phyloP scores from a whole-genome alignment of 371 early-diverging fungal genomes.

The Mucor racemosus region DNA sequence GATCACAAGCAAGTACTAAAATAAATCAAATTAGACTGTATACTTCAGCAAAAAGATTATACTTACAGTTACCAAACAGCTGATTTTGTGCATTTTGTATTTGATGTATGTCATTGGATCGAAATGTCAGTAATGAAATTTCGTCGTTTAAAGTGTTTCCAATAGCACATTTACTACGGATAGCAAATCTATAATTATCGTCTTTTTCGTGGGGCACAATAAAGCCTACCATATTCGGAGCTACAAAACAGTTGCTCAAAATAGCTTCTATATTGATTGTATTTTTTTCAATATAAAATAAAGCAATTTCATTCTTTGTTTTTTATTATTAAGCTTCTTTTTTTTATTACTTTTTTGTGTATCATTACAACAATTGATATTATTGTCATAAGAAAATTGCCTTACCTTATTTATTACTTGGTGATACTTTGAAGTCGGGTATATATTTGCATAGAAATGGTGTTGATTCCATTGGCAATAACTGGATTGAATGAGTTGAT shows the following conservation, averaged over 20 bases:
- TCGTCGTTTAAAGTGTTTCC: conserved; percentile 23
- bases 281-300: conserved; percentile 24
- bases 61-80: conserved; percentile 30
- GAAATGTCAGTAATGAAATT: conserved; percentile 20
- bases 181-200: conserved; percentile 22
- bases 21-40: neutral
- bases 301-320: conserved; percentile 25
- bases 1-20: conserved; percentile 22
- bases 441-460: conserved; percentile 27
- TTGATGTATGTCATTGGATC: conserved; percentile 7
- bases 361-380: neutral
- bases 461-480: conserved; percentile 29
- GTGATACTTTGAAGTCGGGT: conserved; percentile 20
- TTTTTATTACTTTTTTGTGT: neutral
- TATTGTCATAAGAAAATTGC: neutral
- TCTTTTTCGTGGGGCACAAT: conserved; percentile 25
- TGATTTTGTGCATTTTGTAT: conserved; percentile 22
- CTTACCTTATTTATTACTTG: conserved; percentile 24
- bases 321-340: conserved; percentile 4
- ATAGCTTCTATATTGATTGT: conserved; percentile 18
- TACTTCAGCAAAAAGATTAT: neutral
- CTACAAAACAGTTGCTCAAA: conserved; percentile 14
- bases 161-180: conserved; percentile 27
- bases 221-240: conserved; percentile 25
- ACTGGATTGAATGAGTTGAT: conserved; percentile 10